These are phyloP conservation scores for Centella asiatica DNA, from an alignment of 129 eudicot genomes.

Conservation along the genomic window DNA sequence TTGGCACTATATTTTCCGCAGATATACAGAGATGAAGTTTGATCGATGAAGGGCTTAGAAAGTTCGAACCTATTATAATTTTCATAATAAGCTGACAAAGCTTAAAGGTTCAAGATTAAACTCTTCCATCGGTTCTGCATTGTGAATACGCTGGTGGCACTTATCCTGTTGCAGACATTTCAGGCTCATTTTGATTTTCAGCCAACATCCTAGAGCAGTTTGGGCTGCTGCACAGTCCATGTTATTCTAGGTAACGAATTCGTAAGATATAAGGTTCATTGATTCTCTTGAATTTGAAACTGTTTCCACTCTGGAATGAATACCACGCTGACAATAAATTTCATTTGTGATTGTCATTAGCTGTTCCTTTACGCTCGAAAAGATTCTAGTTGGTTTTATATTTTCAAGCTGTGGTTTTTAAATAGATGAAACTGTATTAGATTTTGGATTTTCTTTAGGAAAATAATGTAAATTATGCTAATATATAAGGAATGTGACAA, in stretches of 20 bases:
- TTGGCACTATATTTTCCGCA: slow-evolving; percentile 24
- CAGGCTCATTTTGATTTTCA: slow-evolving; percentile 56
- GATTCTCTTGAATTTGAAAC: not conserved
- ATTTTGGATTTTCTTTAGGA: too few relatives aligned
- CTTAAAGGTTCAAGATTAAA: slow-evolving; percentile 24
- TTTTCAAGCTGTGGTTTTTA: not conserved
- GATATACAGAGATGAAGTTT: slow-evolving; percentile 98
- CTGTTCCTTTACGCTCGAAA: not conserved
- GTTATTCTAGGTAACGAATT: slow-evolving; percentile 47
- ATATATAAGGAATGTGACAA: too few relatives aligned
- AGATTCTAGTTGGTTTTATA: not conserved
- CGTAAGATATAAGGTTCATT: not conserved
- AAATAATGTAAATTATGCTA: too few relatives aligned
- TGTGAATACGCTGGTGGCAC: slow-evolving; percentile 36
- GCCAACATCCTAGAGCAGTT: slow-evolving; percentile 45
- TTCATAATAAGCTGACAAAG: slow-evolving; percentile 36
- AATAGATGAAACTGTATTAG: not conserved
- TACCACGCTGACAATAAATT: too few relatives aligned
- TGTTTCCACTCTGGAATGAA: not conserved
- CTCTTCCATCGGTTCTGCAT: slow-evolving; percentile 29
- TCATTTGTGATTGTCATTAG: not conserved
- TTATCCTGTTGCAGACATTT: slow-evolving; percentile 58
- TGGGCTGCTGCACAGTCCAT: slow-evolving; percentile 47
- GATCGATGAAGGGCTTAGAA: slow-evolving; percentile 57
- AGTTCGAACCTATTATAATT: slow-evolving; percentile 29